A percentile compares a stretch with the other conserved stretches of the same genome.
These are phyloP conservation scores for Pichia rugopelliculosa DNA, from an alignment of 805 yeast species.

Conservation along the genomic window DNA sequence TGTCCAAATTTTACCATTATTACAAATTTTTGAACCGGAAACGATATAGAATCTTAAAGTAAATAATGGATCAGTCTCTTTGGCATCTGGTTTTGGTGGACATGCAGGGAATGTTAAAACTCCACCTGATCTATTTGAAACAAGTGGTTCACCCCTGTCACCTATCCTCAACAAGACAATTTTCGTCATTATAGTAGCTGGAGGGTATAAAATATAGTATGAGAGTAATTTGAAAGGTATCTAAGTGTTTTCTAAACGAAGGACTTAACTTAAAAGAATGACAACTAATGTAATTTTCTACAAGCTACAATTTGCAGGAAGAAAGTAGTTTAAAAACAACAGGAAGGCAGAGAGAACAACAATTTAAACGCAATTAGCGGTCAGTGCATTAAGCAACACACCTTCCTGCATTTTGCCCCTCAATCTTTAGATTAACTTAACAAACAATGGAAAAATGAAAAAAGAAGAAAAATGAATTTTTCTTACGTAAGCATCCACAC, in stretches of 20 bases:
- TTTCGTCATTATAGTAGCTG: slow-evolving; percentile 23
- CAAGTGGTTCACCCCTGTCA: slow-evolving; percentile 40
- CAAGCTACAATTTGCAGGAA: too few relatives aligned
- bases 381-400: too few relatives aligned
- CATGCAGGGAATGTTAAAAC: slow-evolving; percentile 45
- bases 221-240: too few relatives aligned
- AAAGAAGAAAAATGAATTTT: background rate
- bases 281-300: too few relatives aligned
- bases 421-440: too few relatives aligned
- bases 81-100: slow-evolving; percentile 28
- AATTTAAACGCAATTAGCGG: too few relatives aligned
- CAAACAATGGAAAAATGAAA: background rate
- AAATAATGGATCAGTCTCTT: slow-evolving; percentile 34
- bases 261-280: too few relatives aligned
- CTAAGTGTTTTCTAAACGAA: too few relatives aligned
- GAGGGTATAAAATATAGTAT: too few relatives aligned
- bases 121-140: slow-evolving; percentile 32
- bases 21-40: slow-evolving; percentile 67
- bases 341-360: too few relatives aligned
- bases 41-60: slow-evolving; percentile 54
- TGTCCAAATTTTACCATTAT: slow-evolving; percentile 65
- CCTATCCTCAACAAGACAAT: slow-evolving; percentile 41
- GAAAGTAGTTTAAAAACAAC: too few relatives aligned
- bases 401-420: too few relatives aligned
- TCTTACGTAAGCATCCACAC: background rate